Evolutionary conservation across 768 basidiomycete genomes (phyloP).

Genomic region (Crepidotus variabilis): DNA sequence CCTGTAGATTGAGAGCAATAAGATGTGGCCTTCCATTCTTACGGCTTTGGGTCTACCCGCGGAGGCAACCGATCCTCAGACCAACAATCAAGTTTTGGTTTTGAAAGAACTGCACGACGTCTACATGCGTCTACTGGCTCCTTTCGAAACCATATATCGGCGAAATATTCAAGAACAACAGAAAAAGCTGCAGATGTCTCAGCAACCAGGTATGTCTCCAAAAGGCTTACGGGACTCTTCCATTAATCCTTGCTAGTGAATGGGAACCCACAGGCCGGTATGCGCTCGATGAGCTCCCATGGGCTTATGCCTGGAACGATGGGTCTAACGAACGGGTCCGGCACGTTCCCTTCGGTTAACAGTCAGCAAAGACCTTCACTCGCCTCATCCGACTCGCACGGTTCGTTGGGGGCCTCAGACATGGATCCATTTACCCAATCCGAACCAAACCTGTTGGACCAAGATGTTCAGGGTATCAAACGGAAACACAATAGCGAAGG

Average conservation of each 20-base stretch:
- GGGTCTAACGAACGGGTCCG: constrained; percentile 18
- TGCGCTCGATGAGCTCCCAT: constrained; percentile 20
- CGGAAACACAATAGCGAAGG: constrained; percentile 70
- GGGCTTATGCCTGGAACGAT: constrained; percentile 20
- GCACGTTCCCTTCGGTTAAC: constrained; percentile 19
- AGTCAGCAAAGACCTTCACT: constrained; percentile 23
- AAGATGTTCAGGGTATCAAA: constrained; percentile 64
- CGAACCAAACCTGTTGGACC: constrained; percentile 46
- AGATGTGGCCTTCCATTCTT: constrained; percentile 53
- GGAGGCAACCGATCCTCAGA: constrained; percentile 41
- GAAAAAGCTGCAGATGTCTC: constrained; percentile 45
- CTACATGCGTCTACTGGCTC: constrained; percentile 59
- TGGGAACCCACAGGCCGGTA: constrained; percentile 24
- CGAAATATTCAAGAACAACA: constrained; percentile 59
- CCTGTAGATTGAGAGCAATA: constrained; percentile 45
- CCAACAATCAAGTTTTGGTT: constrained; percentile 44
- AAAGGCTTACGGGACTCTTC: constrained; percentile 21
- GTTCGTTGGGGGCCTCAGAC: constrained; percentile 16
- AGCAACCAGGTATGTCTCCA: constrained; percentile 33
- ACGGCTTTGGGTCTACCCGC: constrained; percentile 61
- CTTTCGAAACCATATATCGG: constrained; percentile 71
- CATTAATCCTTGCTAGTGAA: constrained; percentile 19
- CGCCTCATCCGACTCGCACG: constrained; percentile 23
- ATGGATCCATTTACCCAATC: constrained; percentile 19
- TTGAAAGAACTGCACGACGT: constrained; percentile 51